Evolutionary conservation across 2,329 filamentous ascomycete species (phyloP), one percentile per base, ranked within the genome.

Genomic region (Myotisia sp.): DNA sequence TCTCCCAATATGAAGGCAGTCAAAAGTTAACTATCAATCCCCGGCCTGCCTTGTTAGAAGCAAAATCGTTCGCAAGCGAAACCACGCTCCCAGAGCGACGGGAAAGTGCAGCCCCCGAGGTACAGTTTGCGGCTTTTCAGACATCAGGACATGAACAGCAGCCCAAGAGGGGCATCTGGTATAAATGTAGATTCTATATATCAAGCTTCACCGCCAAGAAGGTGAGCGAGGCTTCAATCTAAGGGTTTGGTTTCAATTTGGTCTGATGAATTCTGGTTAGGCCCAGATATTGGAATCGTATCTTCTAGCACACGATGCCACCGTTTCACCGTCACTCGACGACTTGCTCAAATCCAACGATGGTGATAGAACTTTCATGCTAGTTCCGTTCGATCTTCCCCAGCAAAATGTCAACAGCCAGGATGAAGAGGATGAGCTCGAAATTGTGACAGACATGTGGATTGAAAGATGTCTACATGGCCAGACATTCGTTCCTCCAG

Each of bases 381-480:
- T 62, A 33, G 53, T 60, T 4, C 56, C 59, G 6, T 56, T 57
- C 39, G 55, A 52, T 35, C 50, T 50, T 10, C 48, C 55, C 5
- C 46, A 41, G 33, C 44, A 47, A 3, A 41, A 53, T 3, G 41
- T 57, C 17, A 56, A 57, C 14, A 57, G 53, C 2, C 56, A 55
- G 2, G 56, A 59, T 30, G 55, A 59, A 27, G 45, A 58, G 36
- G 54, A 56, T 14, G 56, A 61, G 42, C 60, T 64, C 36, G 54
- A 65, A 30, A 50, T 65, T 9, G 75, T 92, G 20, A 95, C 85
- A 7, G 85, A 93, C 51, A 92, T 90, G 67, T 98, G 87, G 70
- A 68, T 98, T 34, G 90, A 98, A 58, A 74, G 75, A 30, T 95
- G 87, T 52, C 63, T 98, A 24, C 76, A 86, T 51, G 72, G 73